Percentiles rank a stretch among this genome's conserved stretches.
Evolutionary conservation across 1,284 basidiomycete species (phyloP).

Genomic region (Pseudozyma sp.): DNA sequence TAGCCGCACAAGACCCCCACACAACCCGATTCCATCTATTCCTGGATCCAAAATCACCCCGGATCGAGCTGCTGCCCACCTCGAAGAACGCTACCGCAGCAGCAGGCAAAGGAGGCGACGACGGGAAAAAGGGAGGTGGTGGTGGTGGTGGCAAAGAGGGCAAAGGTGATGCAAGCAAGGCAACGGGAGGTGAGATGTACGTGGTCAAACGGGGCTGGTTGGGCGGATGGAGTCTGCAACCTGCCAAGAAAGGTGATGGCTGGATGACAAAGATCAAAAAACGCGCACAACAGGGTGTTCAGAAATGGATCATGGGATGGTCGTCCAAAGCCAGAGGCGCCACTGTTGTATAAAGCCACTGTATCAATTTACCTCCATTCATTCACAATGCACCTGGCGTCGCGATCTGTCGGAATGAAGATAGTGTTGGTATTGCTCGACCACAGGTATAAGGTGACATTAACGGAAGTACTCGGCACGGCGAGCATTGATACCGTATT

Average conservation of each 20-base stretch:
- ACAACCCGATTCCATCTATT: constrained; percentile 21
- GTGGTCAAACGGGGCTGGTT: constrained; percentile 35
- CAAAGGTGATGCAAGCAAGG: constrained; percentile 5
- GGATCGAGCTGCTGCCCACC: constrained; percentile 25
- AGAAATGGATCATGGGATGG: constrained; percentile 32
- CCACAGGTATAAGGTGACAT: constrained; percentile 2
- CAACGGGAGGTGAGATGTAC: constrained; percentile 8
- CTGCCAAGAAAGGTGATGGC: constrained; percentile 4
- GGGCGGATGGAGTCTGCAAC: constrained; percentile 31
- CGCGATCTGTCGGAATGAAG: not conserved
- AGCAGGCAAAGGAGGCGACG: constrained; percentile 9
- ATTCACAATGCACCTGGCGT: not conserved
- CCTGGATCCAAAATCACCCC: constrained; percentile 23
- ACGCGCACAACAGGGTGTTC: constrained; percentile 1
- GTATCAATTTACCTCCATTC: not conserved
- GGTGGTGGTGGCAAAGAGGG: constrained; percentile 11
- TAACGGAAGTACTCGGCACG: constrained; percentile 66
- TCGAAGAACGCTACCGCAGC: not conserved
- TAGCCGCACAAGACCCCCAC: constrained; percentile 2
- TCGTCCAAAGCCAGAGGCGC: constrained; percentile 4
- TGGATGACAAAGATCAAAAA: constrained; percentile 14
- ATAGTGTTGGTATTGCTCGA: constrained; percentile 2
- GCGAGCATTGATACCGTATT: constrained; percentile 78
- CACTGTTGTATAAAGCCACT: not conserved
- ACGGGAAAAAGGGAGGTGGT: constrained; percentile 12